Conservation (phyloP, 306 rosid genomes). For the Amphicarpaea edgeworthii region DNA sequence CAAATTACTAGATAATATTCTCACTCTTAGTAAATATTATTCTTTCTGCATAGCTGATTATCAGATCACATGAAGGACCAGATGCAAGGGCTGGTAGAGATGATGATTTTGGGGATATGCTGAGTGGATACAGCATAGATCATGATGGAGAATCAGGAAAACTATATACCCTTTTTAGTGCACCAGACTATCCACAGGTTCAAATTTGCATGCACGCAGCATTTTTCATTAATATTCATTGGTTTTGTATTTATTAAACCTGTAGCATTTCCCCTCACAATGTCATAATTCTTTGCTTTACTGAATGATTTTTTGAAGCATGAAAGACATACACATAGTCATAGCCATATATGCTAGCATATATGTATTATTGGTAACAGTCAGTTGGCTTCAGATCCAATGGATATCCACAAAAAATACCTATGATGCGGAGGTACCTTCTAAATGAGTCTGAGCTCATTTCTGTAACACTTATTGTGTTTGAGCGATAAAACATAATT, state of each 20-base stretch:
- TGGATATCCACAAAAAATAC: neutral
- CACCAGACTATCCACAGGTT: slow-evolving; percentile 92
- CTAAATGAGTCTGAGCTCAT: neutral
- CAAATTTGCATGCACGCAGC: slow-evolving; percentile 38
- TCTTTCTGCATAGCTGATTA: slow-evolving; percentile 74
- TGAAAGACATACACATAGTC: slow-evolving; percentile 31
- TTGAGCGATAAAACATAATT: slow-evolving; percentile 28
- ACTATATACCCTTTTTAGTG: slow-evolving; percentile 84
- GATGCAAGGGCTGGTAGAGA: slow-evolving; percentile 74
- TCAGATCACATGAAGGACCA: slow-evolving; percentile 96
- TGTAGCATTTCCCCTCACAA: slow-evolving; percentile 18
- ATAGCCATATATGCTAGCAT: slow-evolving; percentile 4
- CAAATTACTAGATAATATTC: slow-evolving; percentile 11
- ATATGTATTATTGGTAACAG: neutral
- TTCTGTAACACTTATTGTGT: slow-evolving; percentile 12
- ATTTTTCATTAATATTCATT: slow-evolving; percentile 26
- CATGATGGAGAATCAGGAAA: slow-evolving; percentile 84
- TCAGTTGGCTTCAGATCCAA: neutral
- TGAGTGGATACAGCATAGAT: slow-evolving; percentile 80
- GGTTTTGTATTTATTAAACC: slow-evolving; percentile 31
- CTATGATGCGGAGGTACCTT: neutral
- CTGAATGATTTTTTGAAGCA: slow-evolving; percentile 36
- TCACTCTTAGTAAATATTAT: slow-evolving; percentile 34
- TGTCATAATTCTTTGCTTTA: slow-evolving; percentile 9
- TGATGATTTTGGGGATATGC: slow-evolving; percentile 82